Evolutionary conservation across 1,284 basidiomycete genomes (phyloP), one percentile per base, ranked within the genome.

Genomic region (Naganishia liquefaciens): DNA sequence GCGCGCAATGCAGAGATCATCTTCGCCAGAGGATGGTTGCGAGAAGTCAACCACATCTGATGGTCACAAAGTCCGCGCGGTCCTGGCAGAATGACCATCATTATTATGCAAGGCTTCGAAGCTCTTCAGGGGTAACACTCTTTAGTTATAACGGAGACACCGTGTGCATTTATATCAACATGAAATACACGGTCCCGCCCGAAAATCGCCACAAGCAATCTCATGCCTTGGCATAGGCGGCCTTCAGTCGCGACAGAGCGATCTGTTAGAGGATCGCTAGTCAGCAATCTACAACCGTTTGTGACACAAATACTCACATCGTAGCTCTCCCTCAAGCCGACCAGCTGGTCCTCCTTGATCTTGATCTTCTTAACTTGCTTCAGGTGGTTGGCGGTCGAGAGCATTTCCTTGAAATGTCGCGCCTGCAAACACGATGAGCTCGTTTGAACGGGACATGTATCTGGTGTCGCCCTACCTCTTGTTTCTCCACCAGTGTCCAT

Each of bases 401-500:
- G 79, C 84, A 96, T 90, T 5, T 81, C 79, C 77, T 97, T 97
- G 82, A 96, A 95, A 75, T 90, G 87, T 25, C 89, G 83, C 27
- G 91, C 91, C 90, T 91, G 69, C 5, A 33, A 25, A 61, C 23
- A 43, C 54, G 40, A 33, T 37, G 13, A 6, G 46, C 58, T 53
- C 62, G 52, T 13, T 21, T 2, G 11, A 21, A 23, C 44, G 55
- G 11, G 10, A 30, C 21, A 47, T 37, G 42, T 9, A 17, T 37
- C 21, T 6, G 53, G 46, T 50, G 49, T 40, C n/a, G 30, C 70
- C 79, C 50, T 64, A 89, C 91, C 84, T 97, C 94, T 77, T 96
- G 94, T 74, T 92, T 90, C 80, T 99, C 95, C 4, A 98, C 91
- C 68, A 99, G 79, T 2, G 89, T 91, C 93, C 93, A 99, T 0